Evolutionary conservation across 352 stramenopile species (phyloP), one percentile per base, ranked within the genome.

Genomic region (Pythium periplocum): DNA sequence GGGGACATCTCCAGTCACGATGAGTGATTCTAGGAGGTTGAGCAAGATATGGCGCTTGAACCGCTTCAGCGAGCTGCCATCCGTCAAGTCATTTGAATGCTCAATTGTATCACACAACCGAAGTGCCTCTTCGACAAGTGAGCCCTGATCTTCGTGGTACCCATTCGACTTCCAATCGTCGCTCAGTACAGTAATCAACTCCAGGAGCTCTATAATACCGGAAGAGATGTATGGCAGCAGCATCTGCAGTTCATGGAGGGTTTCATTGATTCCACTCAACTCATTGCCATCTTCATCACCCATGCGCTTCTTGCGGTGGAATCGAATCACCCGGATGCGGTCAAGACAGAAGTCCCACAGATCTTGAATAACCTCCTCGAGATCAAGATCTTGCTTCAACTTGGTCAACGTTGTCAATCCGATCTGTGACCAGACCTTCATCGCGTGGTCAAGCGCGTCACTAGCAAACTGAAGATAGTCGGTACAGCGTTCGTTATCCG

Each of bases 281-380:
- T 43, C 10, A 17, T 46, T 51, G 6, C 43, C 44, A 17, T 63
- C 44, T 46, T 26, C 52, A 39, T 8, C 17, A 39, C 53, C 9
- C 12, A 10, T 51, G 12, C 26, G 17, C 17, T 26, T 26, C 17
- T 26, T 26, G 17, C 17, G 17, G 17, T 26, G 32, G 17, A 86
- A 42, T 4, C 62, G 67, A 10, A 87, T 51, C n/a, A 83, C 69
- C 26, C 73, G 78, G 39, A 90, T 68, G 5, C 70, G 73, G 45
- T 84, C 70, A n/a, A 81, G 64, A n/a, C 68, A 80, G 44, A 87
- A 87, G 45, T 90, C 78, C 82, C 82, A 93, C 41, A 93, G 57
- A 56, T 90, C 82, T 61, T 89, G 74, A 10, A 93, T 48, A 46
- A 90, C 67, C 30, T 90, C 75, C 41, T 90, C 82, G 7, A 90